Conservation (phyloP, 208 protist species). For the Jaenimonas drosophilae region DNA sequence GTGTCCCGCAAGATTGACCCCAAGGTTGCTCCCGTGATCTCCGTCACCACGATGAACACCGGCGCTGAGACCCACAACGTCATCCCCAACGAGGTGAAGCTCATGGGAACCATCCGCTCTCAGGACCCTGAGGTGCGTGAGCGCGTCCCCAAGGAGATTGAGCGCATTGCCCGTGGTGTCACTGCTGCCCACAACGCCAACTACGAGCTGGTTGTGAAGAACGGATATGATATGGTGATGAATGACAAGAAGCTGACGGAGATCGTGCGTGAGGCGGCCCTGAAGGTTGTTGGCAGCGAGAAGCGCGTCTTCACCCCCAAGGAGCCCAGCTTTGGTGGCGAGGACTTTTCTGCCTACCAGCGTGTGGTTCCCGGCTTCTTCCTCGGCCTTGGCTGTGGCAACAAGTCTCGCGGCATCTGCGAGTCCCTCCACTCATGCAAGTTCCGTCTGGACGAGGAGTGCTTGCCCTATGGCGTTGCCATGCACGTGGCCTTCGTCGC, state of each 20-base stretch:
- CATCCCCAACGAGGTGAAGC: constrained; percentile 49
- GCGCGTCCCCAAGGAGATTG: constrained; percentile 45
- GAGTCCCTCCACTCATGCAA: constrained; percentile 29
- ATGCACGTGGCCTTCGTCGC: constrained; percentile 41
- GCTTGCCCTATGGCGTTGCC: constrained; percentile 18
- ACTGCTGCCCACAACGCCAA: constrained; percentile 44
- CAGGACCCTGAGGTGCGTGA: constrained; percentile 51
- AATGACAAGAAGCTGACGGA: constrained; percentile 41
- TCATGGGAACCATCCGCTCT: constrained; percentile 63
- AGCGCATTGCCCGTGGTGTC: constrained; percentile 59
- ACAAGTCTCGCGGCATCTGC: constrained; percentile 15
- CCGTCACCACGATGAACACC: constrained; percentile 45
- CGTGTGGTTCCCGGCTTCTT: constrained; percentile 25
- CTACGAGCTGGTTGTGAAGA: constrained; percentile 23
- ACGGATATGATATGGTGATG: constrained; percentile 52
- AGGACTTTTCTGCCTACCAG: constrained; percentile 50
- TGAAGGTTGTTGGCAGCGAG: constrained; percentile 11
- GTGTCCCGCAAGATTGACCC: constrained; percentile 58
- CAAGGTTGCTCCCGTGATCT: constrained; percentile 45
- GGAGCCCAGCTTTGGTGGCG: constrained; percentile 17
- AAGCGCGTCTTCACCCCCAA: constrained; percentile 17
- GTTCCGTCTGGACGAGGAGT: constrained; percentile 37
- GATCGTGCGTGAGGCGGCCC: constrained; percentile 17
- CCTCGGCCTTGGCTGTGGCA: constrained; percentile 21
- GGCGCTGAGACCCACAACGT: constrained; percentile 59